phyloP scores from a whole-genome alignment of 495 filamentous ascomycete species.

The Cercophora newfieldiana region DNA sequence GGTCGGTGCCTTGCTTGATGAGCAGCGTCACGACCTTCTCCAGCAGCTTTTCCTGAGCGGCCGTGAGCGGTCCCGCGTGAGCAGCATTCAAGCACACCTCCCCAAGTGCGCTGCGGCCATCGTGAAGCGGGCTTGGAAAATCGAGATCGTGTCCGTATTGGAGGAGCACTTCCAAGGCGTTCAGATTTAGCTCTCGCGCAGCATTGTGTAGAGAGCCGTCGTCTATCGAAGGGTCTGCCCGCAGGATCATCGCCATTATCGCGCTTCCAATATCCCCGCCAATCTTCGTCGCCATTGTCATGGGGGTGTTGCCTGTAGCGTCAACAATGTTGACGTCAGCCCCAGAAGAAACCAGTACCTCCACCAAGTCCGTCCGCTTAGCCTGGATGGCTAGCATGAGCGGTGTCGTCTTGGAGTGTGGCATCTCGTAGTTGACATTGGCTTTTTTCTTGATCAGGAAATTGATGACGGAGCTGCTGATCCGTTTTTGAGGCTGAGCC shows the following conservation, averaged over 20 bases:
- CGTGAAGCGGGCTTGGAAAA: conserved; percentile 50
- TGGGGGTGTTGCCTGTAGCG: conserved; percentile 44
- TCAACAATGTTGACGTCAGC: conserved; percentile 49
- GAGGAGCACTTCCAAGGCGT: conserved; percentile 44
- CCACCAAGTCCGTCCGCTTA: conserved; percentile 46
- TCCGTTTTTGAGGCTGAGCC: conserved; percentile 49
- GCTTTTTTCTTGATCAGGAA: conserved; percentile 44
- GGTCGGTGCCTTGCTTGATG: conserved; percentile 41
- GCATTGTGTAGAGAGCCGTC: conserved; percentile 54
- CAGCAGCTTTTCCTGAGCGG: conserved; percentile 45
- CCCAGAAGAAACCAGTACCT: conserved; percentile 42
- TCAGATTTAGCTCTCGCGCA: conserved; percentile 45
- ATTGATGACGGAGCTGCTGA: conserved; percentile 46
- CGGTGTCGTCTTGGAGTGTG: conserved; percentile 44
- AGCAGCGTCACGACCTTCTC: conserved; percentile 49
- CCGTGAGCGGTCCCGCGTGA: conserved; percentile 36
- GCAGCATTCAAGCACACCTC: conserved; percentile 50
- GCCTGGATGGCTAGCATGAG: conserved; percentile 49
- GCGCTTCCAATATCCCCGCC: conserved; percentile 46
- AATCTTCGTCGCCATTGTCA: conserved; percentile 49
- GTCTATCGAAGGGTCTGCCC: conserved; percentile 46
- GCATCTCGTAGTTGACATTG: conserved; percentile 49
- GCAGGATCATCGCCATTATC: conserved; percentile 48
- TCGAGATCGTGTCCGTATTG: conserved; percentile 48
- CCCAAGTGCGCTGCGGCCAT: conserved; percentile 48